These are phyloP conservation scores for Bidens hawaiensis DNA, from an alignment of 140 eudicot species.

Conservation along the genomic window DNA sequence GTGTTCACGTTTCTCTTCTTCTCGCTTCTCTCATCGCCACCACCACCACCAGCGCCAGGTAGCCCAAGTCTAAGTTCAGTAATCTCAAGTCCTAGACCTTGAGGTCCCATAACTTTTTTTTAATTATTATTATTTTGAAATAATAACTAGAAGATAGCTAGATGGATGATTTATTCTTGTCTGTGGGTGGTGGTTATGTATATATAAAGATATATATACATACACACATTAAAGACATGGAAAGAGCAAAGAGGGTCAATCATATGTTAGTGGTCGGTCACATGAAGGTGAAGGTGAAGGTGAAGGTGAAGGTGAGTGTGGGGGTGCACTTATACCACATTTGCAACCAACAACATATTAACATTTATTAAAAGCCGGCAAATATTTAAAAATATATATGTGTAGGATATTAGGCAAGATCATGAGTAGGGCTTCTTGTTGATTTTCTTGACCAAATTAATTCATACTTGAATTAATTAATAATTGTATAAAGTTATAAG, in stretches of 20 bases:
- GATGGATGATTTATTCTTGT: not conserved
- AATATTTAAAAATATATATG: not conserved
- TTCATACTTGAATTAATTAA: no score
- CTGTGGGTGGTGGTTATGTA: constrained; percentile 23
- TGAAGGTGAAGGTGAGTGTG: constrained; percentile 42
- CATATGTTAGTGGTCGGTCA: constrained; percentile 60
- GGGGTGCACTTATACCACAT: constrained; percentile 40
- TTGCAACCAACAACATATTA: constrained; percentile 33
- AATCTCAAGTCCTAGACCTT: constrained; percentile 54
- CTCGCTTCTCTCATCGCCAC: constrained; percentile 1
- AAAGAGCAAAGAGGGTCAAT: constrained; percentile 42
- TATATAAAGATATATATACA: constrained; percentile 6
- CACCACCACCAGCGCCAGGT: constrained; percentile 37
- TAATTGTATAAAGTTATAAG: no score
- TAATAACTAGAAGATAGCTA: not conserved
- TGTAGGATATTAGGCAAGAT: constrained; percentile 27
- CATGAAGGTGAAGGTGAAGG: no score
- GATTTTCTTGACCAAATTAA: constrained; percentile 28
- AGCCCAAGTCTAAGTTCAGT: constrained; percentile 52
- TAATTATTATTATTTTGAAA: not conserved
- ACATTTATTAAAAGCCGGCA: constrained; percentile 52
- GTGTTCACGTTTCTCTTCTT: constrained; percentile 30
- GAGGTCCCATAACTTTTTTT: constrained; percentile 24
- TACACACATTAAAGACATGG: constrained; percentile 19
- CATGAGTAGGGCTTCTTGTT: constrained; percentile 24